A percentile compares a stretch with the other conserved stretches of the same genome.
Evolutionary conservation across 768 basidiomycete species (phyloP).

Genomic region (Exidia glandulosa): DNA sequence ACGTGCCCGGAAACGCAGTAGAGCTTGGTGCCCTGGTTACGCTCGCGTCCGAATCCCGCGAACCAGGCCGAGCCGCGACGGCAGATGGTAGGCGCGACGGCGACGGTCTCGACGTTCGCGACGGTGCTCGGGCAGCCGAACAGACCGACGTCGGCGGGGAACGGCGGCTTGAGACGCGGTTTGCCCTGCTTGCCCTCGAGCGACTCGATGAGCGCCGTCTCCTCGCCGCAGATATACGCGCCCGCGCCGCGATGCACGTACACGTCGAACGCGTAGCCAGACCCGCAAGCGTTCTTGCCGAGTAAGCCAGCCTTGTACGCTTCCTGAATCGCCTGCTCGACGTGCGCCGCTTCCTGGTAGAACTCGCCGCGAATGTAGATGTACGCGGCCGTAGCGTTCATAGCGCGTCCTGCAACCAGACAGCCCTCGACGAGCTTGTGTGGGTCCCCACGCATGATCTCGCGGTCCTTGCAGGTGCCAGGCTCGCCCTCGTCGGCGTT

Average conservation of each 20-base stretch:
- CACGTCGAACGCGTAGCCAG: slow-evolving; percentile 92
- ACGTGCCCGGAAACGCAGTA: slow-evolving; percentile 96
- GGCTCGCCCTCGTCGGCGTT: slow-evolving; percentile 99
- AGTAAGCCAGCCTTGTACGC: slow-evolving; percentile 84
- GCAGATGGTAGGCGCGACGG: slow-evolving; percentile 94
- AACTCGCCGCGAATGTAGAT: slow-evolving; percentile 99
- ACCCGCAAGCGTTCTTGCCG: slow-evolving; percentile 84
- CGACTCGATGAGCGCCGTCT: slow-evolving; percentile 94
- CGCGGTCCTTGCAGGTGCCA: slow-evolving; percentile 97
- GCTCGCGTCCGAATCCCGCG: slow-evolving; percentile 77
- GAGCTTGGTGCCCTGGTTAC: slow-evolving; percentile 94
- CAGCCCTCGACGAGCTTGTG: slow-evolving; percentile 98
- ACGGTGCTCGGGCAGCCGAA: slow-evolving; percentile 97
- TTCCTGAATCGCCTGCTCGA: slow-evolving; percentile 91
- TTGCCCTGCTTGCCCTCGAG: slow-evolving; percentile 98
- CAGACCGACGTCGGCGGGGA: slow-evolving; percentile 95
- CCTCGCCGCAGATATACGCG: slow-evolving; percentile 98
- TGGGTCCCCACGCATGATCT: slow-evolving; percentile 94
- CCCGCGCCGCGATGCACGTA: slow-evolving; percentile 98
- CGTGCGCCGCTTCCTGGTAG: slow-evolving; percentile 85
- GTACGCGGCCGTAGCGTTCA: slow-evolving; percentile 99
- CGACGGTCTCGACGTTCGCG: slow-evolving; percentile 97
- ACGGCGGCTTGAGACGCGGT: slow-evolving; percentile 93
- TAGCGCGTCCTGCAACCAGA: slow-evolving; percentile 88
- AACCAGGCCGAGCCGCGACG: slow-evolving; percentile 87